These are phyloP conservation scores for Glomus cerebriforme DNA, from an alignment of 192 early-diverging fungal genomes.

Conservation along the genomic window DNA sequence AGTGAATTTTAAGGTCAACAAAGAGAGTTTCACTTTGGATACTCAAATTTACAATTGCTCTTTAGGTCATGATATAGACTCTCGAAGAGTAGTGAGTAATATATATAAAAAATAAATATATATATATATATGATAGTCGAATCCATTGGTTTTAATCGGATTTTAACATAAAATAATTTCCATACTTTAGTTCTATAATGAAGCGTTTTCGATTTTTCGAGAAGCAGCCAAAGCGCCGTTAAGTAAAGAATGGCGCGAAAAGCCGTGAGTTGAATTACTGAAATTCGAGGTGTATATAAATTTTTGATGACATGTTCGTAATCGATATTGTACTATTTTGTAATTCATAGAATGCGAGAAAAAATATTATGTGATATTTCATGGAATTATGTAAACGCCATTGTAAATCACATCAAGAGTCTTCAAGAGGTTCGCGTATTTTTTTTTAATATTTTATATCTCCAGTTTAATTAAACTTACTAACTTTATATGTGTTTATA, in stretches of 20 bases:
- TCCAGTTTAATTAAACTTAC: background rate
- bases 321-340: background rate
- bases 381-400: background rate
- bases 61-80: background rate
- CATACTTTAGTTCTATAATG: background rate
- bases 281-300: too few relatives aligned
- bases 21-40: background rate
- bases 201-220: background rate
- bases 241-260: background rate
- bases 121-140: background rate
- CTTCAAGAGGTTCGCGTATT: background rate
- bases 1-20: background rate
- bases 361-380: background rate
- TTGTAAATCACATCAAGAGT: background rate
- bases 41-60: background rate
- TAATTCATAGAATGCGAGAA: background rate
- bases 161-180: background rate
- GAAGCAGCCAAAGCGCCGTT: background rate
- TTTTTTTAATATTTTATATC: background rate
- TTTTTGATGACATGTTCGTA: background rate
- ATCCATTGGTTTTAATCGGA: background rate
- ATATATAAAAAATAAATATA: too few relatives aligned
- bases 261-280: background rate
- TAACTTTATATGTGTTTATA: background rate
- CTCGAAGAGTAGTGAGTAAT: background rate